Base-by-base conservation (phyloP, 495 filamentous ascomycete genomes). In the Talaromyces stipitatus region DNA sequence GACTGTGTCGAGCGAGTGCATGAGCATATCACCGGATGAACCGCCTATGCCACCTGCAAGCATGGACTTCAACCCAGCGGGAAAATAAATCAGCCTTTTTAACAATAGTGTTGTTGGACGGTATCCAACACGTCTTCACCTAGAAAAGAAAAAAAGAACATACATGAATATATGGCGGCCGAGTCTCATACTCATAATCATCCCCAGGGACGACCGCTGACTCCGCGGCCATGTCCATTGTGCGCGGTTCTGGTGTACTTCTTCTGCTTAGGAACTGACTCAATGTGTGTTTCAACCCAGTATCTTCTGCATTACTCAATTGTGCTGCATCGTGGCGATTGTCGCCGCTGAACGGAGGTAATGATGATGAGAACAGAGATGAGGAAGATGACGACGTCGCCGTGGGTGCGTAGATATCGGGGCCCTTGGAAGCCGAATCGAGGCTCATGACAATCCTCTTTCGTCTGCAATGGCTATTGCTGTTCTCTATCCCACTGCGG, bases 1-100 rank as follows among this genome's bases (percentile, higher is more conserved):
- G 55, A 98, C 94, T 7, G 94, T 98, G 74, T 98, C 94, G 69
- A 98, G 81, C 46, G 92, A 97, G 71, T 98, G 94, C 95, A 98
- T 97, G 58, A 98, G 76, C 82, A 98, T 90, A 71, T 98, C 94
- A 52, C 94, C 94, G 47, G 87, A 92, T 27, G 87, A 90, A 24
- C 94, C 94, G 60, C 94, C 94, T 23, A 89, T 68, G 54, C 92
- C 94, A 57, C 94, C 94, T 11, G 95, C 94, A 58, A 97, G 75
- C 92, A 97, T 97, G 64, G 86, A 87, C 90, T 98, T 26, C 20
- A 48, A 33, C 30, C 45, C 45, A 48, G 22, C 12, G 12, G 14
- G 30, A 6, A 26, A 12, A 23, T 2, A 48, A 26, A 48, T 26
- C 20, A 41, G 36, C 36, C n/a, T 41, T 41, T 33, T 41, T 18